Evolutionary conservation across 78 protist species (phyloP).

Genomic region (Bodo saltans): DNA sequence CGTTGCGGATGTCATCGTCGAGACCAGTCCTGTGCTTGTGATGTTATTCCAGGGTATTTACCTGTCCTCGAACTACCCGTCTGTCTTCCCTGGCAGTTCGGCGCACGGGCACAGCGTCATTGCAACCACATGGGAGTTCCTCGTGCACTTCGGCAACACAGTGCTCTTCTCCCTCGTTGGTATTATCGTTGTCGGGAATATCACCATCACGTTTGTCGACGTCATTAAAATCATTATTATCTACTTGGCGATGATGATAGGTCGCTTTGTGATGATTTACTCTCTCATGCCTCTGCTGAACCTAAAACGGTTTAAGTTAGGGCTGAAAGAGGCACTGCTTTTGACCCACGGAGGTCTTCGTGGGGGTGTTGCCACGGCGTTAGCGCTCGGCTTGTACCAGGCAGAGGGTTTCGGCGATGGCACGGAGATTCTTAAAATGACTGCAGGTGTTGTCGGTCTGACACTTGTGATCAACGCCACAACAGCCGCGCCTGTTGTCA

Average conservation of each 20-base stretch:
- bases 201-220: not conserved
- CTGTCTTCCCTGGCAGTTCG: not conserved
- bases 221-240: not conserved
- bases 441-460: slow-evolving; percentile 32
- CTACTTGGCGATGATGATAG: slow-evolving; percentile 19
- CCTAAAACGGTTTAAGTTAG: not conserved
- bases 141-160: slow-evolving; percentile 31
- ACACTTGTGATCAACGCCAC: slow-evolving; percentile 38
- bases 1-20: slow-evolving; percentile 23
- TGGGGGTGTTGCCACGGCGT: slow-evolving; percentile 59
- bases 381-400: slow-evolving; percentile 41
- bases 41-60: slow-evolving; percentile 3
- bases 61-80: not conserved
- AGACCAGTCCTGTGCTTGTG: slow-evolving; percentile 25
- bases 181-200: not conserved
- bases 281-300: not conserved
- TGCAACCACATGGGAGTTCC: slow-evolving; percentile 15
- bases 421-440: not conserved
- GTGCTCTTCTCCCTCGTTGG: slow-evolving; percentile 44
- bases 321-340: not conserved
- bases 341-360: slow-evolving; percentile 50
- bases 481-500: slow-evolving; percentile 11
- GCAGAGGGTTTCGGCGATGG: not conserved
- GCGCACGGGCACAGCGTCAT: not conserved
- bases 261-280: not conserved